Evolutionary conservation across 495 filamentous ascomycete genomes (phyloP), one percentile per base, ranked within the genome.

Genomic region (Podospora anserina): DNA sequence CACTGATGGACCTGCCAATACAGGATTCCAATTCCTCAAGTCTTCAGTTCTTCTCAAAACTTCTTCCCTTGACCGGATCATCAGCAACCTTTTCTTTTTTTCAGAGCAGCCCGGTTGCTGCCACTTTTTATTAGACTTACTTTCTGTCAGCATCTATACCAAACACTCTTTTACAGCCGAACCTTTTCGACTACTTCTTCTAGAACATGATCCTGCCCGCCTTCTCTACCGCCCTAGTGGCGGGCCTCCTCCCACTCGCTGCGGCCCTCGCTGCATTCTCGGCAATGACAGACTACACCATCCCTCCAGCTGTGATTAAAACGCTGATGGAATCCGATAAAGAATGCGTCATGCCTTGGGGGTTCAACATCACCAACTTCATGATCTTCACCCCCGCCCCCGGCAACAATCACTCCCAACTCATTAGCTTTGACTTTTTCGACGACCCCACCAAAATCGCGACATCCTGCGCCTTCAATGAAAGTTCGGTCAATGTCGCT

Each of bases 401-500:
- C 39, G 39, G 39, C 39, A 49, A 49, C 39, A 49, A 49, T 13
- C 39, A 16, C 0, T 58, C 55, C 55, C 55, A 20, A 5, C 7
- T 26, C n/a, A 7, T 58, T n/a, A 58, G 55, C 55, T 58, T 20
- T 26, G 55, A 58, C 55, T 49, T 49, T 49, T 49, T 49, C 13
- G 74, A 79, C 64, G 16, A 59, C 19, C 26, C 16, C 39, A 78
- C 78, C 59, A 68, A 39, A 20, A 64, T 78, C 30, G 23, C 60
- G 6, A 77, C 76, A 13, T 13, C 54, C 13, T 80, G 78, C 69
- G 70, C 72, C 39, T 65, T 61, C 68, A 78, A 80, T 64, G 59
- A 56, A 39, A 73, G 70, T 16, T 77, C 76, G 19, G 27, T 56
- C 27, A 79, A 72, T 28, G 65, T 69, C 11, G 76, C 67, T 49